phyloP scores from a whole-genome alignment of 495 filamentous ascomycete genomes.

The Podospora anserina region DNA sequence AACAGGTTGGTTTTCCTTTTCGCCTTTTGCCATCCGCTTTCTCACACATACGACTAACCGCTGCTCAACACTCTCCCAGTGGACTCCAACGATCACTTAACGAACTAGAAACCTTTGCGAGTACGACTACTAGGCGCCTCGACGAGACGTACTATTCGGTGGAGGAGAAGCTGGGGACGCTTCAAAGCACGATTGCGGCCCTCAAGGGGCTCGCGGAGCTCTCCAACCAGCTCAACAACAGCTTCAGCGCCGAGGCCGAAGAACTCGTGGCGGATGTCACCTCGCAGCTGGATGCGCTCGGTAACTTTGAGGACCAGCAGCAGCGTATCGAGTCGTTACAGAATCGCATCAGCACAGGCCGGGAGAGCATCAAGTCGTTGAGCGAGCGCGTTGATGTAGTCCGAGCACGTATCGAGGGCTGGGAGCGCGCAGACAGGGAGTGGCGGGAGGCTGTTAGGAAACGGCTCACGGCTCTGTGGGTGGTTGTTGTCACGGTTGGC shows the following conservation, averaged over 20 bases:
- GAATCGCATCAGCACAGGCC: conserved; percentile 59
- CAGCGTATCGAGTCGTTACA: conserved; percentile 63
- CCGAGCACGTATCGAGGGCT: conserved; percentile 60
- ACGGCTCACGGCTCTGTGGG: conserved; percentile 61
- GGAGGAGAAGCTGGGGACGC: conserved; percentile 66
- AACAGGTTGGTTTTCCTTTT: conserved; percentile 38
- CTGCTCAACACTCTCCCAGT: conserved; percentile 22
- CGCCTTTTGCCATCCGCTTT: neutral
- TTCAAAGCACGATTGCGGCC: conserved; percentile 63
- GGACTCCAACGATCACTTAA: conserved; percentile 42
- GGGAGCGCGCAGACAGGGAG: conserved; percentile 67
- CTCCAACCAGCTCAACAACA: conserved; percentile 56
- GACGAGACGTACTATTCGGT: conserved; percentile 85
- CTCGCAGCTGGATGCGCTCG: conserved; percentile 62
- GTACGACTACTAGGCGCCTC: conserved; percentile 65
- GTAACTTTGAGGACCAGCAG: conserved; percentile 68
- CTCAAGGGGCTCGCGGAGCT: conserved; percentile 68
- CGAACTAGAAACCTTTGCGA: conserved; percentile 45
- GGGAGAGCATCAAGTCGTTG: conserved; percentile 61
- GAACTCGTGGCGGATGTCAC: conserved; percentile 60
- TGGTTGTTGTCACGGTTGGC: conserved; percentile 45
- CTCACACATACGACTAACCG: neutral
- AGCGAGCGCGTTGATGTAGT: conserved; percentile 64
- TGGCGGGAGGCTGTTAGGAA: conserved; percentile 67
- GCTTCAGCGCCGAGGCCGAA: conserved; percentile 61